phyloP scores from a whole-genome alignment of 805 yeast species.

The Komagataella pastoris region DNA sequence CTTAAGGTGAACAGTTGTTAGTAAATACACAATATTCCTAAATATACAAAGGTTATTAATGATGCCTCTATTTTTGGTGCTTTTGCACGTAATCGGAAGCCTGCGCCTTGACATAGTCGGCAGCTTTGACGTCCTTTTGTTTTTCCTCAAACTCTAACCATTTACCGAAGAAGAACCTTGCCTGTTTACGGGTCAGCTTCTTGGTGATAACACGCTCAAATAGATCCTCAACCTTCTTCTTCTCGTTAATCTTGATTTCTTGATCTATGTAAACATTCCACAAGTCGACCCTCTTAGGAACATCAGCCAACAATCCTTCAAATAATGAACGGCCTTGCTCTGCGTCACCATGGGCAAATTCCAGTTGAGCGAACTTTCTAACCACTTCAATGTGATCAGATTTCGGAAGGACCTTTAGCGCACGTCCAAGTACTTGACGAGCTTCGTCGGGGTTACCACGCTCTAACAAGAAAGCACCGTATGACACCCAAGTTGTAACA shows the following conservation, averaged over 20 bases:
- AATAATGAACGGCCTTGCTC: constrained; percentile 93
- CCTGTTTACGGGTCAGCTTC: constrained; percentile 76
- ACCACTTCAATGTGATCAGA: constrained; percentile 69
- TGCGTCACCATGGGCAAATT: constrained; percentile 74
- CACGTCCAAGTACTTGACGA: constrained; percentile 60
- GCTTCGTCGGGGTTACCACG: constrained; percentile 45
- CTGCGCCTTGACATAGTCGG: constrained; percentile 79
- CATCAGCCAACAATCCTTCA: constrained; percentile 83
- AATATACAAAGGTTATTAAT: neutral
- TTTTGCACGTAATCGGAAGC: constrained; percentile 56
- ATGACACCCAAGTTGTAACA: constrained; percentile 68
- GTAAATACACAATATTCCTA: neutral
- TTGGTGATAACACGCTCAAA: constrained; percentile 66
- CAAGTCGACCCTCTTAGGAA: constrained; percentile 81
- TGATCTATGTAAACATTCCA: constrained; percentile 96
- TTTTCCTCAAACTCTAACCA: constrained; percentile 78
- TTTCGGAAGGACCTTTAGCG: constrained; percentile 60
- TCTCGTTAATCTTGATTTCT: constrained; percentile 63
- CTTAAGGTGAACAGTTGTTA: neutral
- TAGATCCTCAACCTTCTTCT: constrained; percentile 57
- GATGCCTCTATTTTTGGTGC: neutral
- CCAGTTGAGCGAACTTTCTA: constrained; percentile 79
- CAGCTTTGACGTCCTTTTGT: constrained; percentile 50
- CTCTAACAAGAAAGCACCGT: constrained; percentile 63
- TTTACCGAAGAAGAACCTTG: constrained; percentile 86